Evolutionary conservation across 2,329 filamentous ascomycete genomes (phyloP).

Genomic region (Botrytis hyacinthi): DNA sequence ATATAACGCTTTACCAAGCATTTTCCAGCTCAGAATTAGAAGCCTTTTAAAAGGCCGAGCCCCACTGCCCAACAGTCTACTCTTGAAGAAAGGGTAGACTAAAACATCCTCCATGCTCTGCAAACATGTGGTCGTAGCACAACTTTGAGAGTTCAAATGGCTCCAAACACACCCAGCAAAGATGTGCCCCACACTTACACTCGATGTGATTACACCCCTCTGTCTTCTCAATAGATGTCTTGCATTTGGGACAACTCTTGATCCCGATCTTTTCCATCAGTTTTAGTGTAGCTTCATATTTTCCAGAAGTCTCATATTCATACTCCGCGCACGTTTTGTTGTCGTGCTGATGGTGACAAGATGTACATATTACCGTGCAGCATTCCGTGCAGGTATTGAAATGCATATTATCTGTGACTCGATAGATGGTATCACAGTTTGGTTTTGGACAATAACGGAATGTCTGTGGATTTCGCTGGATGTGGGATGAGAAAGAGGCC

Average conservation of each 20-base stretch:
- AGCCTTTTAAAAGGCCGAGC: no score
- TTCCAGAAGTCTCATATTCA: conserved; percentile 23
- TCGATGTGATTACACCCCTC: conserved; percentile 49
- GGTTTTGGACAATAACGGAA: conserved; percentile 20
- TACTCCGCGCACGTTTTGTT: conserved; percentile 26
- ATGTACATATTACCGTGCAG: conserved; percentile 22
- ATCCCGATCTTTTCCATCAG: conserved; percentile 41
- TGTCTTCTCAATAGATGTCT: conserved; percentile 31
- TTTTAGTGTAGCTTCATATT: conserved; percentile 24
- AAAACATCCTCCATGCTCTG: conserved; percentile 14
- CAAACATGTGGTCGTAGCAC: conserved; percentile 35
- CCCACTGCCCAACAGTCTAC: neutral
- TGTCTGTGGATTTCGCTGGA: conserved; percentile 21
- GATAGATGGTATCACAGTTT: conserved; percentile 17
- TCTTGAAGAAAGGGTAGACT: no score
- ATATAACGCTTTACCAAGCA: neutral
- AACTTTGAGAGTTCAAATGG: conserved; percentile 34
- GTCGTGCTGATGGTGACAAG: conserved; percentile 26
- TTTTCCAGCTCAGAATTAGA: neutral
- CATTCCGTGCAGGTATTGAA: conserved; percentile 10
- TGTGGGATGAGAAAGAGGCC: conserved; percentile 21
- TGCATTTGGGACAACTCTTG: conserved; percentile 43
- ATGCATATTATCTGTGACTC: neutral
- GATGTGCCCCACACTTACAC: conserved; percentile 45
- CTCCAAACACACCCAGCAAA: conserved; percentile 49